Percentiles rank a stretch among this genome's conserved stretches.
Conservation (phyloP, 768 basidiomycete species). For the Coprinopsis cinerea region DNA sequence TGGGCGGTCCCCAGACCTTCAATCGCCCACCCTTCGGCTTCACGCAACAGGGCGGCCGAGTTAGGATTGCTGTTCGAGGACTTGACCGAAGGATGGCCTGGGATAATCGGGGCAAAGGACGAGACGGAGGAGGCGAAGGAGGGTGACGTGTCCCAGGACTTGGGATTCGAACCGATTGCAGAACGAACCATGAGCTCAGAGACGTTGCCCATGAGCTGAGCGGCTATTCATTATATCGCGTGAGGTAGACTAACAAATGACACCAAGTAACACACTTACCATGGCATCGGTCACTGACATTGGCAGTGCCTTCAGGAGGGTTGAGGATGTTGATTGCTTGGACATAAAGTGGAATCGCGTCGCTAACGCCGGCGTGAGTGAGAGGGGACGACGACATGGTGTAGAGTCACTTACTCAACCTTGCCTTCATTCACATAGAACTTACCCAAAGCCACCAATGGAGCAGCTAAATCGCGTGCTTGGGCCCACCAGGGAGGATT, state of each 20-base stretch:
- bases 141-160: not conserved
- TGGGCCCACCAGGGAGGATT: conserved; percentile 56
- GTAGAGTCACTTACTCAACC: conserved; percentile 37
- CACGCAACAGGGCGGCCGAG: conserved; percentile 28
- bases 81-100: not conserved
- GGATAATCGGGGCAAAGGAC: not conserved
- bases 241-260: too few relatives aligned
- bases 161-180: not conserved
- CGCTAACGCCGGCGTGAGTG: conserved; percentile 30
- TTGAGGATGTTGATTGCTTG: conserved; percentile 59
- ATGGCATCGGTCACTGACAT: too few relatives aligned
- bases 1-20: conserved; percentile 39
- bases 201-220: conserved; percentile 41
- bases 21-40: conserved; percentile 59
- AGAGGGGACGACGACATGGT: not conserved
- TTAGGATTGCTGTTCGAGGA: conserved; percentile 16
- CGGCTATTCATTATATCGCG: too few relatives aligned
- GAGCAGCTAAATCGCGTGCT: conserved; percentile 56
- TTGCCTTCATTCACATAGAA: conserved; percentile 54
- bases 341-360: conserved; percentile 59
- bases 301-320: conserved; percentile 43
- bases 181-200: conserved; percentile 36
- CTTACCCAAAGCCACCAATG: conserved; percentile 58
- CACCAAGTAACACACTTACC: too few relatives aligned
- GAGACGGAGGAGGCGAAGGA: not conserved